phyloP scores from a whole-genome alignment of 768 basidiomycete species.

The Mycena rosella region DNA sequence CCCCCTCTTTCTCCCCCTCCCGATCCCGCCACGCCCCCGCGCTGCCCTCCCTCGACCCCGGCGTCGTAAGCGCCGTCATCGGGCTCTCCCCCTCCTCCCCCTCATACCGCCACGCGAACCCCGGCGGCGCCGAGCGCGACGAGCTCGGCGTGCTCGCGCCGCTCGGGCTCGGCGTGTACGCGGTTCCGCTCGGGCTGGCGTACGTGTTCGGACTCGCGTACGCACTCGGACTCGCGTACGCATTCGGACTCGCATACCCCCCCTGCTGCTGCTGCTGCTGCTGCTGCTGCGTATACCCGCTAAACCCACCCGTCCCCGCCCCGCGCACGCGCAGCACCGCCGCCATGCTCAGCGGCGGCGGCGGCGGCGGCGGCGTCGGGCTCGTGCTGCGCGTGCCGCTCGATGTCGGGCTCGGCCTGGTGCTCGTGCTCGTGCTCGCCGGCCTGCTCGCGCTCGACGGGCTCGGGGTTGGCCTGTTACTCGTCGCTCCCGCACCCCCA shows the following conservation, averaged over 20 bases:
- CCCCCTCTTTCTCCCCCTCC: not conserved
- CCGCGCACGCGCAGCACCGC: constrained; percentile 23
- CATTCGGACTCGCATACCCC: not conserved
- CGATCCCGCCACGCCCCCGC: not conserved
- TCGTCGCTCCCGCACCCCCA: too few relatives aligned
- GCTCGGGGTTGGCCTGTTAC: too few relatives aligned
- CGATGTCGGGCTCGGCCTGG: not conserved
- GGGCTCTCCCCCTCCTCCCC: constrained; percentile 20
- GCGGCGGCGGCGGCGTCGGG: constrained; percentile 30
- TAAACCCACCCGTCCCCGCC: not conserved
- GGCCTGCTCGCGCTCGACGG: not conserved
- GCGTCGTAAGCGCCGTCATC: constrained; percentile 32
- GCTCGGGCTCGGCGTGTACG: not conserved
- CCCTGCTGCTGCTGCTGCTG: too few relatives aligned
- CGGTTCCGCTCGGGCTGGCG: not conserved
- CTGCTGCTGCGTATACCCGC: not conserved
- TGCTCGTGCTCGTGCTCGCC: not conserved
- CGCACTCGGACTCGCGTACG: not conserved
- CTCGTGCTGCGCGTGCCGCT: not conserved
- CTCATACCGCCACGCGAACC: not conserved
- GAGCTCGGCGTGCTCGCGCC: constrained; percentile 3
- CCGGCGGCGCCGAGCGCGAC: not conserved
- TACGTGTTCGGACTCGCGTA: not conserved
- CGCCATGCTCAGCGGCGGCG: constrained; percentile 34
- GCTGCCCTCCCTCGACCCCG: constrained; percentile 10